Base-by-base conservation (phyloP, 257 asterid species). In the Solanum raphanifolium region DNA sequence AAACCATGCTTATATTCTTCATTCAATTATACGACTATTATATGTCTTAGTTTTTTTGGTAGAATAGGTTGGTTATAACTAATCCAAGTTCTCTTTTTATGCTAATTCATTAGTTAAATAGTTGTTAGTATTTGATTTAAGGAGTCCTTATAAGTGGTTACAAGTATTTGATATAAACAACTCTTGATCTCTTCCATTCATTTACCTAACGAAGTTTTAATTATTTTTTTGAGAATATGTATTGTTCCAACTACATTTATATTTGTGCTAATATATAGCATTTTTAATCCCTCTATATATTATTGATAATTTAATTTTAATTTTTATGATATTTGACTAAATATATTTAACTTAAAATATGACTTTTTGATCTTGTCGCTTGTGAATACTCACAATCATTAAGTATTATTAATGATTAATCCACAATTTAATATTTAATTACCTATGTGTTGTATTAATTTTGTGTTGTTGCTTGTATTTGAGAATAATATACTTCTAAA, bases 11-110 rank as follows among this genome's bases (percentile, higher is more conserved):
- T 20, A 36, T 9, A 36, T 36, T 74, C 46, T 87, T 41, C 34
- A 68, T 9, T 85, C 87, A 90, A 90, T 92, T 55, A 94, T 93
- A 23, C 84, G 87, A 81, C 79, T 52, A 90, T 75, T 90, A 89
- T 84, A 29, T 87, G 55, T 9, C 55, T 29, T 13, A 12, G 13
- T 78, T 25, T 38, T 15, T 13, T 13, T 32, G 66, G 84, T 43
- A n/a, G 25, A 79, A 13, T 79, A 27, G 38, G 27, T 18, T 46
- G 68, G 85, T 81, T 81, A 81, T 46, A 81, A 43, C 85, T 81
- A 81, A 81, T 76, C 60, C 60, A 76, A 39, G 34, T 2, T 78
- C 32, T 41, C 36, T 41, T 41, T 41, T 41, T 78, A 78, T 39
- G 32, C 65, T 78, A 78, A 25, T 9, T 62, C 68, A 46, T 48